Evolutionary conservation across 257 asterid species (phyloP), one percentile per base, ranked within the genome.

Genomic region (Euphrasia confusa): DNA sequence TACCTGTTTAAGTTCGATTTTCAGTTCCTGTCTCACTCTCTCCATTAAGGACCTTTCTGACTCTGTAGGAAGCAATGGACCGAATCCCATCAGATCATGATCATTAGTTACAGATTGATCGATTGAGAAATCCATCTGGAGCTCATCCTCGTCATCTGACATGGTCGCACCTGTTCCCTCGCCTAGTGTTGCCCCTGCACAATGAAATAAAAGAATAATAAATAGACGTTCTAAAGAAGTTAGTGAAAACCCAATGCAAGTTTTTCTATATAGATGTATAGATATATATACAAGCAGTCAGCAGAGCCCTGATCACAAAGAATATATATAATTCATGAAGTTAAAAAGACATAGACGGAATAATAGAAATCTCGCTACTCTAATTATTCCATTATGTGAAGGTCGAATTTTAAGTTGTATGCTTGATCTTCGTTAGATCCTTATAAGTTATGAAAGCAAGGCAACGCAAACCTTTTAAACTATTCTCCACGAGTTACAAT

Each of bases 41-140:
- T 87, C 95, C 95, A 87, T 87, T 52, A 87, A 65, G 13, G 95
- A 74, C 64, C 95, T 80, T 74, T 87, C 95, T 15, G 93, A 84
- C 74, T 87, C 95, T 0, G 95, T 87, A 2, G 93, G 95, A 66
- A 84, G 83, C 70, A 84, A 70, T 2, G 92, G 91, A 47, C 95
- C 95, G 48, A 84, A 82, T 32, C 93, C 93, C 88, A 82, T 84
- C 65, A 82, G 39, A 68, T 87, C 95, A 60, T 79, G 83, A 1
- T 75, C 85, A 53, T 78, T 84, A 60, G 58, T 70, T 21, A 74
- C 84, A 3, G 89, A 78, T 71, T 84, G 92, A 50, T 84, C 95
- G 4, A 86, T 60, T 10, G 87, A 69, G 78, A 75, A 80, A 57
- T 81, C 95, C 87, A 78, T 79, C 50, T 78, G 87, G 74, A 74